Evolutionary conservation across 371 early-diverging fungal genomes (phyloP).

Genomic region (Vairimorpha necatrix): DNA sequence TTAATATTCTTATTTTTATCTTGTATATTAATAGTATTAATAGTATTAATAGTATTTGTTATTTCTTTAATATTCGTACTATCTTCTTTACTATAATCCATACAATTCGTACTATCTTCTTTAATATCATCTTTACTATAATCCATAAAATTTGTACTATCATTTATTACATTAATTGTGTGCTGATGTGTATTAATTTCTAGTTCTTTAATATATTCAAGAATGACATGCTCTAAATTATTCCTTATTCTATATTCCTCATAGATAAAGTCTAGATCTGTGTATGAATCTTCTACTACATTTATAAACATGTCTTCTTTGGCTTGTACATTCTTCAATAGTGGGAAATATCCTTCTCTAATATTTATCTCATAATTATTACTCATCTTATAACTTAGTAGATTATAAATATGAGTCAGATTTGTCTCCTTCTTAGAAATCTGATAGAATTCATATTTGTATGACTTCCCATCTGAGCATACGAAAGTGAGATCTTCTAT

Average conservation of each 20-base stretch:
- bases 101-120: too few relatives aligned
- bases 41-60: background rate
- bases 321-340: background rate
- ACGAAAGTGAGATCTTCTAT: constrained; percentile 34
- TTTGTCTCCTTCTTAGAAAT: background rate
- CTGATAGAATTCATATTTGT: constrained; percentile 43
- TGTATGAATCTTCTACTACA: constrained; percentile 1
- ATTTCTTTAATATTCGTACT: background rate
- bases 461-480: constrained; percentile 48
- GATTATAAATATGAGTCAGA: background rate
- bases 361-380: constrained; percentile 18
- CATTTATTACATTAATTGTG: background rate
- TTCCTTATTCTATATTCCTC: background rate
- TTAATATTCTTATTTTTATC: background rate
- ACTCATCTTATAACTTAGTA: background rate
- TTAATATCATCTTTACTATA: background rate
- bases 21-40: background rate
- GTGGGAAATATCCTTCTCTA: background rate
- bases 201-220: background rate
- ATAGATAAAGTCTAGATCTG: background rate
- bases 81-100: background rate
- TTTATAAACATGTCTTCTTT: background rate
- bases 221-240: background rate
- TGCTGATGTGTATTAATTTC: background rate
- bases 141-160: background rate